A percentile compares a stretch with the other conserved stretches of the same genome.
Evolutionary conservation across 768 basidiomycete genomes (phyloP).

Genomic region (Tulasnella sp.): DNA sequence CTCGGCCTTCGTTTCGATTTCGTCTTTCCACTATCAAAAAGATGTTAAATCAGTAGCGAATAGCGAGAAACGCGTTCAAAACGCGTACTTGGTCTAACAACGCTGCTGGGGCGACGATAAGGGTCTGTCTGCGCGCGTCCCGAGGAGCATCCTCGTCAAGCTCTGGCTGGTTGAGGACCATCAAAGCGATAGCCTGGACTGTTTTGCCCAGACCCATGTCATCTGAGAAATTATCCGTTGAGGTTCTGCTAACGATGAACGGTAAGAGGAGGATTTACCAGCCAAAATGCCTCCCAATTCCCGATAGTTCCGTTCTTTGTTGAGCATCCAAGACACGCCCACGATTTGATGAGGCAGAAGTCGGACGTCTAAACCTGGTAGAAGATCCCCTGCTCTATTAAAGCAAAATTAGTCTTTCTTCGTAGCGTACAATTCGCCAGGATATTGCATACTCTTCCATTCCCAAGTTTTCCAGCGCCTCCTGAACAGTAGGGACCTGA

Average conservation of each 20-base stretch:
- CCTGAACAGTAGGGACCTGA: neutral
- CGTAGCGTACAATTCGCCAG: neutral
- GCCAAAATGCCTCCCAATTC: slow-evolving; percentile 57
- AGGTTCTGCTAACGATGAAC: neutral
- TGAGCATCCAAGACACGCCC: slow-evolving; percentile 71
- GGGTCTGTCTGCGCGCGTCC: slow-evolving; percentile 38
- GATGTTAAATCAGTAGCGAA: neutral
- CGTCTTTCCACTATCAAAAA: slow-evolving; percentile 51
- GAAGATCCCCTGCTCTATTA: slow-evolving; percentile 37
- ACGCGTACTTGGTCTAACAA: slow-evolving; percentile 50
- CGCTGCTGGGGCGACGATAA: slow-evolving; percentile 68
- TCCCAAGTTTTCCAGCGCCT: neutral
- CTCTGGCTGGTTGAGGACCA: slow-evolving; percentile 51
- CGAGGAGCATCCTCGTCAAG: slow-evolving; percentile 27
- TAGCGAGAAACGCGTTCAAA: neutral
- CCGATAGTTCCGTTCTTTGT: slow-evolving; percentile 38
- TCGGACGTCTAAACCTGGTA: slow-evolving; percentile 59
- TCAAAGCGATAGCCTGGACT: slow-evolving; percentile 70
- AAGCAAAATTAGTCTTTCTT: neutral
- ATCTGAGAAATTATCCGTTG: slow-evolving; percentile 25
- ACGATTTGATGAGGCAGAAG: slow-evolving; percentile 66
- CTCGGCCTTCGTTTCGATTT: slow-evolving; percentile 57
- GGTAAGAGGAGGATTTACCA: slow-evolving; percentile 22
- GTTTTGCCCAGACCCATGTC: slow-evolving; percentile 60
- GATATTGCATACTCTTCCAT: neutral